These are phyloP conservation scores for Anisogramma anomala DNA, from an alignment of 2,329 filamentous ascomycete genomes.

Conservation along the genomic window DNA sequence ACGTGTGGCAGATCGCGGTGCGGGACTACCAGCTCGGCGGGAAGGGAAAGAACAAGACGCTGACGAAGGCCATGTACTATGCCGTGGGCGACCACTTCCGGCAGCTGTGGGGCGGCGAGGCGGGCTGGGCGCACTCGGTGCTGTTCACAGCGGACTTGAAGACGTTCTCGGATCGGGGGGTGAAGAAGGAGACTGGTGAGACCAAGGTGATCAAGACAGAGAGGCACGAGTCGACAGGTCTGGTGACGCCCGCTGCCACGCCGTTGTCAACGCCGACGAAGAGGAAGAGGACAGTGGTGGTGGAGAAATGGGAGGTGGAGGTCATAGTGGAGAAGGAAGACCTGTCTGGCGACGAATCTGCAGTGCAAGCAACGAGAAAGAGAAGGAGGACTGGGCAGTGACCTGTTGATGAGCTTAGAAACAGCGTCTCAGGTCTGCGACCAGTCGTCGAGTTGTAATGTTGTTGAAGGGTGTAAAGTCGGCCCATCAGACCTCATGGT, in stretches of 20 bases:
- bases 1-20: conserved; percentile 97
- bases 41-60: conserved; percentile 59
- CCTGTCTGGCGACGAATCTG: background rate
- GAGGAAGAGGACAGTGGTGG: conserved; percentile 14
- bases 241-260: background rate
- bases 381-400: conserved; percentile 2
- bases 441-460: too few relatives aligned
- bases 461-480: too few relatives aligned
- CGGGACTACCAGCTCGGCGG: conserved; percentile 89
- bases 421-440: too few relatives aligned
- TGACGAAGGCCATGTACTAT: conserved; percentile 82
- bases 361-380: background rate
- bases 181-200: conserved; percentile 15
- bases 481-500: too few relatives aligned
- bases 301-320: conserved; percentile 13
- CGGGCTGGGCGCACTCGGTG: conserved; percentile 95
- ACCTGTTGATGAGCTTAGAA: too few relatives aligned
- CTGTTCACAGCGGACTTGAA: conserved; percentile 88
- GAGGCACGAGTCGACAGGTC: conserved; percentile 17
- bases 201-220: conserved; percentile 19
- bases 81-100: conserved; percentile 86
- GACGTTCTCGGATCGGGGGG: conserved; percentile 61
- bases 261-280: background rate
- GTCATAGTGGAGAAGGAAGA: conserved; percentile 13
- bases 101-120: conserved; percentile 79